Conservation (phyloP, 352 stramenopile species). For the Phytophthora cactorum region DNA sequence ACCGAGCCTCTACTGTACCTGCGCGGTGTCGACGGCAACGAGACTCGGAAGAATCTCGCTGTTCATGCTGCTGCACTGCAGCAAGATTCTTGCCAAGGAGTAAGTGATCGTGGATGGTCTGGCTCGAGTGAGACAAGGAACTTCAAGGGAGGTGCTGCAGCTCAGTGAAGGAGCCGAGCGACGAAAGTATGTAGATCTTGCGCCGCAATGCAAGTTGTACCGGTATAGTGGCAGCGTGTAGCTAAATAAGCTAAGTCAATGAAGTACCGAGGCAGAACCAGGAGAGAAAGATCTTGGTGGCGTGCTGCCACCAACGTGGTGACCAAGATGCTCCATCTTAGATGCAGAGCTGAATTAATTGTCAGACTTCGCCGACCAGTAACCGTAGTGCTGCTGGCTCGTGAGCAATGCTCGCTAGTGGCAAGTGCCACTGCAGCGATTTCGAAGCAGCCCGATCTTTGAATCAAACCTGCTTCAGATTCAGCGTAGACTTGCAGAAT, state of each 20-base stretch:
- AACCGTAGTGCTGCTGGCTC: not conserved
- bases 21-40: not conserved
- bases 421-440: no score
- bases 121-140: conserved; percentile 35
- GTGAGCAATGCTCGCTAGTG: no score
- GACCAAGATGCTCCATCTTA: not conserved
- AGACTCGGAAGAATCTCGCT: conserved; percentile 5
- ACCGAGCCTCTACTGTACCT: conserved; percentile 14
- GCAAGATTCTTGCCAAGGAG: not conserved
- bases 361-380: not conserved
- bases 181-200: no score
- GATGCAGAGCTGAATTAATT: not conserved
- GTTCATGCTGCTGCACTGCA: not conserved
- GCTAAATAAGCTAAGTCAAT: no score
- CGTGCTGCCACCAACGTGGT: not conserved
- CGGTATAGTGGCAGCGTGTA: no score
- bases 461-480: no score
- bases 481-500: conserved; percentile 5
- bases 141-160: conserved; percentile 22
- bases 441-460: conserved; percentile 9
- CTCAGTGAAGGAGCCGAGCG: not conserved
- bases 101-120: conserved; percentile 5
- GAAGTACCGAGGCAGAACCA: no score
- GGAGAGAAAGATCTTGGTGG: not conserved
- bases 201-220: not conserved